phyloP scores from a whole-genome alignment of 768 basidiomycete genomes.

The Rhodotorula taiwanensis region DNA sequence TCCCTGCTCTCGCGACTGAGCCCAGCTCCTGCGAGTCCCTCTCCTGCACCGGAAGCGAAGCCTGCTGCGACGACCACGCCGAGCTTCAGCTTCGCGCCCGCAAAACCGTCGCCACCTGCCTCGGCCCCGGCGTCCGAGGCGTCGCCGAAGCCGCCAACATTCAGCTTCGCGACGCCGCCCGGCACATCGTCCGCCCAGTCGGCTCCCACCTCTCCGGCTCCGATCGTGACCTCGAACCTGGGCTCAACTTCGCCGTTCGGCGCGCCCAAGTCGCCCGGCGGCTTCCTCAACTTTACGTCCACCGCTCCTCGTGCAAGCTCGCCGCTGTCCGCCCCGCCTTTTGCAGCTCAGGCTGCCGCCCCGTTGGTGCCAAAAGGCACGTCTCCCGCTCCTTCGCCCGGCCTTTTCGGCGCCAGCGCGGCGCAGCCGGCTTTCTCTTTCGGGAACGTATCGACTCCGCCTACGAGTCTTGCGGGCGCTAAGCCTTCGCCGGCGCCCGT shows the following conservation, averaged over 20 bases:
- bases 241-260: conserved; percentile 21
- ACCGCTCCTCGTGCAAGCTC: conserved; percentile 16
- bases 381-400: background rate
- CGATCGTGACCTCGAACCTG: background rate
- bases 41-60: background rate
- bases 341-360: background rate
- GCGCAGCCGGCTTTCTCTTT: background rate
- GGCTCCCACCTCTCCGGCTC: background rate
- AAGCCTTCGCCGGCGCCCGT: too few relatives aligned
- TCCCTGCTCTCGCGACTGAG: conserved; percentile 27
- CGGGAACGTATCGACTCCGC: background rate
- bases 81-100: background rate
- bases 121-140: background rate
- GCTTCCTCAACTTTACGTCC: conserved; percentile 19
- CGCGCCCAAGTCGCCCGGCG: background rate
- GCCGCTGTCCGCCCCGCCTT: conserved; percentile 8
- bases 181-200: background rate
- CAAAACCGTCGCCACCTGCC: background rate
- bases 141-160: conserved; percentile 1
- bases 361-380: background rate
- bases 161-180: conserved; percentile 13
- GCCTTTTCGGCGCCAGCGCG: background rate
- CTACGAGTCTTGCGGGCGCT: background rate
- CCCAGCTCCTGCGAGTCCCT: background rate
- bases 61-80: background rate